A percentile compares a stretch with the other conserved stretches of the same genome.
Conservation (phyloP, 805 yeast genomes). For the Wickerhamomyces sydowiorum region DNA sequence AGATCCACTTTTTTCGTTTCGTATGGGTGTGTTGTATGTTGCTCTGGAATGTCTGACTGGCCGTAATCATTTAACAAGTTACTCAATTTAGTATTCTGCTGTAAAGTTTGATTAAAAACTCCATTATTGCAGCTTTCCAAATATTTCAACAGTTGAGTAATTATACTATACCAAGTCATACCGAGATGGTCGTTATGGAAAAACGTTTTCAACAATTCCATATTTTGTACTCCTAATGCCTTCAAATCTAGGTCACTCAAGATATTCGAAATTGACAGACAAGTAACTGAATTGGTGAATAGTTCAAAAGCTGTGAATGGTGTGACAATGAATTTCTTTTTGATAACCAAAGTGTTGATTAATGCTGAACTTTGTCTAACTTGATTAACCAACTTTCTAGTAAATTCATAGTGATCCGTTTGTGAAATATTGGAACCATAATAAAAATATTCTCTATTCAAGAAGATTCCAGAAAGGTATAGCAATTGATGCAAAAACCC, state of each 20-base stretch:
- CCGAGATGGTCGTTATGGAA: constrained; percentile 27
- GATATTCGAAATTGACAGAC: constrained; percentile 26
- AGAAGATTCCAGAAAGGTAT: constrained; percentile 28
- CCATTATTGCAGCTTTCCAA: constrained; percentile 14
- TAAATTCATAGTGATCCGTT: constrained; percentile 26
- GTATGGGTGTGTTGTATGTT: constrained; percentile 6
- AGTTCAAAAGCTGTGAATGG: constrained; percentile 34
- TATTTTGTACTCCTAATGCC: constrained; percentile 19
- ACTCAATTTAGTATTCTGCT: constrained; percentile 21
- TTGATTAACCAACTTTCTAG: constrained; percentile 17
- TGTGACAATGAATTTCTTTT: constrained; percentile 27
- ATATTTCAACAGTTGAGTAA: constrained; percentile 21
- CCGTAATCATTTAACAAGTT: constrained; percentile 27
- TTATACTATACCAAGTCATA: constrained; percentile 25
- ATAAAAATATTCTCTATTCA: constrained; percentile 31
- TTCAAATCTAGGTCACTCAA: constrained; percentile 21
- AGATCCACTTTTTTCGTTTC: constrained; percentile 7
- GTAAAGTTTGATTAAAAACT: constrained; percentile 9
- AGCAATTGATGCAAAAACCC: constrained; percentile 31
- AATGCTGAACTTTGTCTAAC: constrained; percentile 22
- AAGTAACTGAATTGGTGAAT: constrained; percentile 30
- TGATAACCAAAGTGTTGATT: constrained; percentile 17
- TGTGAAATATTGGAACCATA: constrained; percentile 27
- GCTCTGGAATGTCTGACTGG: constrained; percentile 24
- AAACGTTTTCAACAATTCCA: constrained; percentile 24